Base-by-base conservation (phyloP, 2,329 filamentous ascomycete genomes). In the Acrocalymma vagum region DNA sequence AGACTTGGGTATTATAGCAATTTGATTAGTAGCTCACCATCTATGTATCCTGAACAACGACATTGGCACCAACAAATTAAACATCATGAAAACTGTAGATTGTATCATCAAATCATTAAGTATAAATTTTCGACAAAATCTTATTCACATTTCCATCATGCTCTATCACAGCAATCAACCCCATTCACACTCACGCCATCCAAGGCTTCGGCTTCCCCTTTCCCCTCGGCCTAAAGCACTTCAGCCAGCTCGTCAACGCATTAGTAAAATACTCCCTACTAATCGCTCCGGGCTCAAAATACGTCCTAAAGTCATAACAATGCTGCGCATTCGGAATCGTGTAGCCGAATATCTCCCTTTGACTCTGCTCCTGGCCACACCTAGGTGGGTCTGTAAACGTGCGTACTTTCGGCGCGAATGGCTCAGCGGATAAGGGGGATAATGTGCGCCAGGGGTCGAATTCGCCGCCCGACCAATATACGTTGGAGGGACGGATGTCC, bases 381-480 rank as follows among this genome's bases (percentile, higher is more conserved):
- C 57, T 51, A 0, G 77, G 77, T 11, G 77, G 67, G 0, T 71
- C 51, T 3, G 68, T 69, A 1, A 73, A 72, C 6, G 72, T 48
- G 0, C 47, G 48, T 11, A 75, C 58, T 9, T 65, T 60, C 4
- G 76, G 76, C 4, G 73, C 72, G 26, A 69, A 71, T 0, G 49
- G 37, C 42, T 77, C 72, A 0, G 53, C 63, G 2, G 71, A 73
- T 0, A 79, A 63, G 1, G 72, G 67, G 0, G 71, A 74, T 3
- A 79, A 59, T 0, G 75, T 72, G 14, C 74, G 65, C 78, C 78
- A 82, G 3, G 78, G 77, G 41, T 81, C 78, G 47, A 73, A 78
- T 38, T 80, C 71, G 4, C 77, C 76, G 16, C 68, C 73, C 31
- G 66, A 74, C 67, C 75, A 80, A 64, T 75, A 80, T 1, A 71